Conservation (phyloP, 768 basidiomycete species). For the Lactifluus volemus region DNA sequence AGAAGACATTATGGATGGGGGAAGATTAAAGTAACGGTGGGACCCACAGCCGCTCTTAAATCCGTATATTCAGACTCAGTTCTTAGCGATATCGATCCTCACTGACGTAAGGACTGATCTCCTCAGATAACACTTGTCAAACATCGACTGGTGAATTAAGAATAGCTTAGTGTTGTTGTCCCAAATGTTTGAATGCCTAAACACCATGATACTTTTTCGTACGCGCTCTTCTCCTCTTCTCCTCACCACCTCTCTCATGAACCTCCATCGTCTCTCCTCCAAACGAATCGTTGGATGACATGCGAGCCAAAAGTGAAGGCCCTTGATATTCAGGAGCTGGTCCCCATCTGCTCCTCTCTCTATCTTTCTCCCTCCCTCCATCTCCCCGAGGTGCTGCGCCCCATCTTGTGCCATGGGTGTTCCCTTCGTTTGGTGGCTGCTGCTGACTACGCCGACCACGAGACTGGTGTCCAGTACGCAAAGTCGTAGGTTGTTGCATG, state of each 20-base stretch:
- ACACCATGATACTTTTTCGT: constrained; percentile 8
- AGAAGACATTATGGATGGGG: no score
- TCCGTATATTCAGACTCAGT: no score
- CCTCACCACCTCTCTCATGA: not conserved
- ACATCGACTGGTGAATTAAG: not conserved
- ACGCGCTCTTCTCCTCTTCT: constrained; percentile 6
- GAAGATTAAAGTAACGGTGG: no score
- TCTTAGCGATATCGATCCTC: no score
- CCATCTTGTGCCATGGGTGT: not conserved
- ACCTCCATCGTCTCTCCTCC: not conserved
- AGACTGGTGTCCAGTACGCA: not conserved
- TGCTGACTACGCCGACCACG: constrained; percentile 7
- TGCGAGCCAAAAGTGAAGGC: constrained; percentile 14
- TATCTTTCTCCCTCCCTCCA: not conserved
- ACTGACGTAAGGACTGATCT: no score
- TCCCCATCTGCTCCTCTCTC: constrained; percentile 7
- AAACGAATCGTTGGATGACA: constrained; percentile 1
- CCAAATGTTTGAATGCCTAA: not conserved
- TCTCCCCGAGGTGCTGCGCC: not conserved
- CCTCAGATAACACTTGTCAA: no score
- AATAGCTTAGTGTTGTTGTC: not conserved
- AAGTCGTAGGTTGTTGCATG: not conserved
- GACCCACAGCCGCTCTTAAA: no score
- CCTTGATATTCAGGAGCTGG: not conserved
- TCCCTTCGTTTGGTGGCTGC: not conserved